Base-by-base conservation (phyloP, 2,329 filamentous ascomycete species). In the Stagonosporopsis tanaceti region DNA sequence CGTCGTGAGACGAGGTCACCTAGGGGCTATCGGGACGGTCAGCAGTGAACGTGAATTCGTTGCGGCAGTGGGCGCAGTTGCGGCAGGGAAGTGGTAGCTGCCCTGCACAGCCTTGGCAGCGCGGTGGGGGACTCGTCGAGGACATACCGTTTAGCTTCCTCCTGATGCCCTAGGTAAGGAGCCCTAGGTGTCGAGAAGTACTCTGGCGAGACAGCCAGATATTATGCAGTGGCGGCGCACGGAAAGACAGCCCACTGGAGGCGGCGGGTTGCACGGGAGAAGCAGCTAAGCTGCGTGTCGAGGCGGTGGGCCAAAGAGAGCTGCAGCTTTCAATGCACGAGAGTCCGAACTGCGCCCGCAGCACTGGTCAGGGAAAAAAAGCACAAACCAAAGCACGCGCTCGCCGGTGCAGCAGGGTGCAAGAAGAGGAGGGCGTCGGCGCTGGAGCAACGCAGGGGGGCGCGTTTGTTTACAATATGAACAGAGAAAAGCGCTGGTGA, bases 171-270 rank as follows among this genome's bases (percentile, higher is more conserved):
- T 66, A 67, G 70, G 68, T 63, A 63, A 62, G 66, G 48, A 66
- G 63, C 63, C 68, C 71, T 68, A 66, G 67, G 70, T 68, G 65
- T 65, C 57, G 61, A 65, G 57, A 63, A 60, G 44, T 56, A 53
- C 50, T 63, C 59, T 52, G 66, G 68, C 62, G 30, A 62, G 63
- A 53, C 50, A 57, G 52, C 55, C 47, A 71, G 67, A 70, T 74
- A 68, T 66, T 75, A 74, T 75, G 72, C 69, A 69, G 69, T 66
- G 52, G 64, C 66, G 59, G 66, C 62, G 63, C 60, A 72, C 69
- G 70, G 60, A 70, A 60, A 50, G 57, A 57, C 44, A 63, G 67
- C 63, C 68, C 59, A 71, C 61, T 70, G 69, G 67, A 55, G 61
- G 64, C 60, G 48, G 50, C 50, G 45, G 35, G 56, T 50, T 40